Evolutionary conservation across 192 early-diverging fungal genomes (phyloP), one percentile per base, ranked within the genome.

Genomic region (Cladochytrium replicatum): DNA sequence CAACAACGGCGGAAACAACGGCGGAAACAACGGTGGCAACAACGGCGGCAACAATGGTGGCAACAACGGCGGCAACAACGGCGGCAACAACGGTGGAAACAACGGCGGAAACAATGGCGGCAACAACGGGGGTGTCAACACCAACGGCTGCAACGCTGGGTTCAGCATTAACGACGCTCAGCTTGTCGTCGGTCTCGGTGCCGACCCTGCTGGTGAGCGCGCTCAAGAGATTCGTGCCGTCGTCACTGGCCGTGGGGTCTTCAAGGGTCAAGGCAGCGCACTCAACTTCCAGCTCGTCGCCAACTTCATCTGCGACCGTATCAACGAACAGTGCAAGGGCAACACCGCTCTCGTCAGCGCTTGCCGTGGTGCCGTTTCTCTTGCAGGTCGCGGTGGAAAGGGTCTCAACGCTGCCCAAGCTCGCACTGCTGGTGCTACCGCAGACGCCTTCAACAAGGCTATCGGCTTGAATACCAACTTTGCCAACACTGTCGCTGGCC

Each of bases 231-330:
- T n/a, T n/a, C n/a, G n/a, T n/a, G n/a, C n/a, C n/a, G n/a, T n/a
- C n/a, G n/a, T n/a, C n/a, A n/a, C n/a, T n/a, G n/a, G n/a, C n/a
- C n/a, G n/a, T n/a, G n/a, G n/a, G n/a, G 27, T 57, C 32, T 63
- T 59, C 23, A 43, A 4, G 6, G 50, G 51, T 11, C 60, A 63
- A 54, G 26, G 7, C 27, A 52, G 58, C 4, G 62, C 62, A 2
- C 58, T 64, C 21, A 54, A 62, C 43, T 31, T 37, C 13, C 37
- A 8, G 15, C 55, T 64, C 34, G 43, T 64, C 40, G 62, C 52
- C 44, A 49, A 63, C 29, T 64, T 64, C 51, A 61, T 64, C 48
- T 64, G 62, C 48, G 60, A 64, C 48, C 31, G 31, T 17, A 2
- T 61, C 26, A 22, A 26, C 19, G 34, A 60, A 31, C 26, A 41